Percentiles rank a stretch among this genome's conserved stretches.
Conservation (phyloP, 2,329 filamentous ascomycete genomes). For the Ceratocystis alfenasii region DNA sequence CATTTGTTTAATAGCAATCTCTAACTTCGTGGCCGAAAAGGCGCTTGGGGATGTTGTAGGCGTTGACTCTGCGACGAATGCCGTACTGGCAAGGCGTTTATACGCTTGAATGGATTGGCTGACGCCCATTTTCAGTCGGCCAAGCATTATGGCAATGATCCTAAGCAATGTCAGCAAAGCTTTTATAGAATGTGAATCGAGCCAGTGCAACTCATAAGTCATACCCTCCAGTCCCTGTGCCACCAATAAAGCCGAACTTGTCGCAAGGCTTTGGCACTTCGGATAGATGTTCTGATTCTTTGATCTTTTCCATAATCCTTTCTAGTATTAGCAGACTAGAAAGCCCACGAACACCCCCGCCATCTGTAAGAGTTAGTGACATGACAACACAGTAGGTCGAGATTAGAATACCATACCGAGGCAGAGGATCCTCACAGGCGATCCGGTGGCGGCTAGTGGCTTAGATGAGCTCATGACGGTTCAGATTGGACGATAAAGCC, state of each 20-base stretch:
- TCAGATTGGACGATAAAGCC: too few species aligned
- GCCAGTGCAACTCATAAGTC: background rate
- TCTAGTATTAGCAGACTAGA: slow-evolving; percentile 27
- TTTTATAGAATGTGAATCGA: too few species aligned
- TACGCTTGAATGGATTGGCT: background rate
- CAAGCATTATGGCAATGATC: background rate
- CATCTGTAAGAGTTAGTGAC: slow-evolving; percentile 20
- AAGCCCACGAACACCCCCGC: slow-evolving; percentile 26
- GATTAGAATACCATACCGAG: too few species aligned
- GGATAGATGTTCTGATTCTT: slow-evolving; percentile 19
- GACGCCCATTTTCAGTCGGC: background rate
- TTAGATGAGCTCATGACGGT: too few species aligned
- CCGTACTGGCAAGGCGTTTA: background rate
- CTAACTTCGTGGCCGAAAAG: background rate
- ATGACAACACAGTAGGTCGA: too few species aligned
- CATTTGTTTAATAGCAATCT: background rate
- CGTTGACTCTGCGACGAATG: background rate
- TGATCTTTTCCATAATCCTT: slow-evolving; percentile 25
- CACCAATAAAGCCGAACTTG: slow-evolving; percentile 27
- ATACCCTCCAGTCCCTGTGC: slow-evolving; percentile 28
- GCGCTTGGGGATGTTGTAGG: background rate
- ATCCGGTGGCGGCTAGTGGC: too few species aligned
- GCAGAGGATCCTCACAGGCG: too few species aligned
- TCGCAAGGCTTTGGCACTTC: slow-evolving; percentile 26
- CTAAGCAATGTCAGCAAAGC: background rate